Evolutionary conservation across 164 flowering plant genomes (phyloP).

Genomic region (Chimonanthus praecox): DNA sequence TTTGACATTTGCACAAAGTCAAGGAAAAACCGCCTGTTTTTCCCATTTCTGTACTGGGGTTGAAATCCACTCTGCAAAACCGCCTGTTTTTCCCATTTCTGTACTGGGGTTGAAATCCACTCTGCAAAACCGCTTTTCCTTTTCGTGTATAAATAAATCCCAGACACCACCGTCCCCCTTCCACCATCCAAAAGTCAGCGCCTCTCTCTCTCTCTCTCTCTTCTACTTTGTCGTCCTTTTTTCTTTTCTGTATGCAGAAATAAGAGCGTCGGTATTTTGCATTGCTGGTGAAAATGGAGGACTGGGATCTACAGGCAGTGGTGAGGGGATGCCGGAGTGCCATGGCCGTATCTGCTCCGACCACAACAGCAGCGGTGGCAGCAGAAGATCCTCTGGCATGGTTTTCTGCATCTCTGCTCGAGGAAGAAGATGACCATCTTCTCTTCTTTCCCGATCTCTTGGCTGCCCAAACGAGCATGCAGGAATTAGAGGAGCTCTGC

Average conservation of each 20-base stretch:
- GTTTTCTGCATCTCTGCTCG: constrained; percentile 6
- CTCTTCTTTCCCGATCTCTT: constrained; percentile 33
- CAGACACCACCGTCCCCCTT: constrained; percentile 1
- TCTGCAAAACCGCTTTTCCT: constrained; percentile 7
- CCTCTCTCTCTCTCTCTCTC: constrained; percentile 26
- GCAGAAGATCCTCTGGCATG: constrained; percentile 11
- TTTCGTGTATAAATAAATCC: constrained; percentile 2
- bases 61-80: too few relatives aligned
- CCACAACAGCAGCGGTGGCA: constrained; percentile 3
- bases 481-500: constrained; percentile 64
- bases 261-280: neutral
- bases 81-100: constrained; percentile 3
- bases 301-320: constrained; percentile 94
- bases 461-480: constrained; percentile 20
- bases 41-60: neutral
- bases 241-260: neutral
- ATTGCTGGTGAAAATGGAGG: constrained; percentile 16
- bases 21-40: constrained; percentile 23
- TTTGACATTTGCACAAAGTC: constrained; percentile 49
- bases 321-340: constrained; percentile 60
- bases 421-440: constrained; percentile 10
- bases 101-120: neutral
- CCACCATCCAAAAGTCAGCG: constrained; percentile 72
- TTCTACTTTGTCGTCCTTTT: constrained; percentile 10
- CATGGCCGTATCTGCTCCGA: constrained; percentile 3